Percentiles rank a stretch among this genome's conserved stretches.
phyloP scores from a whole-genome alignment of 192 early-diverging fungal species.

The Chytriomyces confervae region DNA sequence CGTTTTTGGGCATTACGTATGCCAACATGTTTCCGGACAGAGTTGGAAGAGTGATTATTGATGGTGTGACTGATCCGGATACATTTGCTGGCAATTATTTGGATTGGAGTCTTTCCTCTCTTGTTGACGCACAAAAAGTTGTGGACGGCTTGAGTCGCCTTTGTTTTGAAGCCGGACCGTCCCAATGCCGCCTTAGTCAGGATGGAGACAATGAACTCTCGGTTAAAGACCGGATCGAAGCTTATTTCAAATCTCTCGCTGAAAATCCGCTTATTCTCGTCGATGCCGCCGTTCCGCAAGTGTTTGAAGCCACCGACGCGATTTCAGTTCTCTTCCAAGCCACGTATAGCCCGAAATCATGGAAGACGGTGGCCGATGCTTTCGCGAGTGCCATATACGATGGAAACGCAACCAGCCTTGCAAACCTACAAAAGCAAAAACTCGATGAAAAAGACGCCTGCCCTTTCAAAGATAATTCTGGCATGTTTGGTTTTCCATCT shows the following conservation, averaged over 20 bases:
- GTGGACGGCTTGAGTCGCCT: conserved; percentile 1
- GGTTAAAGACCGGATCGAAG: conserved; percentile 2
- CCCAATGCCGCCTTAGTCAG: neutral
- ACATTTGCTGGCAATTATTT: conserved; percentile 30
- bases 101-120: neutral
- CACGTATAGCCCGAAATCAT: conserved; percentile 28
- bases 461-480: neutral
- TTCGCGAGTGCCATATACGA: conserved; percentile 6
- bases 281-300: conserved; percentile 10
- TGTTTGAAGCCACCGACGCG: conserved; percentile 6
- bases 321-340: neutral
- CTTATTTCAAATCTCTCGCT: conserved; percentile 16
- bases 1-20: conserved; percentile 50
- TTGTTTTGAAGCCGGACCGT: neutral
- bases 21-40: conserved; percentile 60
- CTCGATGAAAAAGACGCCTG: conserved; percentile 4
- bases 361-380: conserved; percentile 12
- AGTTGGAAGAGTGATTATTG: conserved; percentile 50
- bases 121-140: neutral
- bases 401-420: neutral
- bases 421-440: neutral
- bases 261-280: conserved; percentile 10
- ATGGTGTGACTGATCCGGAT: conserved; percentile 48
- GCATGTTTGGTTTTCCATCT: neutral
- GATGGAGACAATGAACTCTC: neutral